Percentiles rank a stretch among this genome's conserved stretches.
These are phyloP conservation scores for Casaregolazyma lundiana DNA, from an alignment of 1,139 yeast species.

Conservation along the genomic window DNA sequence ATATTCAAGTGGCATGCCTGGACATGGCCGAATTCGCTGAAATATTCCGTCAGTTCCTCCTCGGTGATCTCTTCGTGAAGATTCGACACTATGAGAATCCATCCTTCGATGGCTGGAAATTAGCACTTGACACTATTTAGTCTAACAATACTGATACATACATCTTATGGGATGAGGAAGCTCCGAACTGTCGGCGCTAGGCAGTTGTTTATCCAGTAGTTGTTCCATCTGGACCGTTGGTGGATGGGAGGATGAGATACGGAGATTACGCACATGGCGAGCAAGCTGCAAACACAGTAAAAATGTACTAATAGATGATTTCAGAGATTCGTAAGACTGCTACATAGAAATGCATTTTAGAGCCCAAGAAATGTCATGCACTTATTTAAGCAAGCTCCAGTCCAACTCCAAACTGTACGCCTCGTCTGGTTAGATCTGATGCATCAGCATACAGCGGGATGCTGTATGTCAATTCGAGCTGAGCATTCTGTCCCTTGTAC, in stretches of 20 bases:
- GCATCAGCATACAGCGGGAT: slow-evolving; percentile 66
- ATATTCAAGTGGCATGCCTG: slow-evolving; percentile 39
- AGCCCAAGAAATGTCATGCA: background rate
- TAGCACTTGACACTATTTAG: background rate
- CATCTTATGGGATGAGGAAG: slow-evolving; percentile 6
- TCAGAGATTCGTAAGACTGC: too few relatives aligned
- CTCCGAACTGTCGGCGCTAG: background rate
- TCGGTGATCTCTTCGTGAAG: slow-evolving; percentile 45
- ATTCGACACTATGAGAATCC: slow-evolving; percentile 39
- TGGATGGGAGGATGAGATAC: background rate
- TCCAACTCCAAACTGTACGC: slow-evolving; percentile 91
- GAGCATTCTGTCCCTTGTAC: slow-evolving; percentile 81
- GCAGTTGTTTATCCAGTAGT: slow-evolving; percentile 1
- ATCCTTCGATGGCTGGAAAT: slow-evolving; percentile 37
- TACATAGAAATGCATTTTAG: too few relatives aligned
- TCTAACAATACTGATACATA: background rate
- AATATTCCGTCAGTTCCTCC: slow-evolving; percentile 41
- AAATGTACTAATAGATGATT: background rate
- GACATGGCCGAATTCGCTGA: slow-evolving; percentile 41
- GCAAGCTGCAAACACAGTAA: too few relatives aligned
- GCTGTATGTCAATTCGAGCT: slow-evolving; percentile 85
- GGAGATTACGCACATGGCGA: too few relatives aligned
- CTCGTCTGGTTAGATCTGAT: slow-evolving; percentile 70
- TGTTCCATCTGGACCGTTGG: background rate
- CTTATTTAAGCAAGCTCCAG: slow-evolving; percentile 47